Conservation (phyloP, 208 protist species). For the Vickermania spadyakhi region DNA sequence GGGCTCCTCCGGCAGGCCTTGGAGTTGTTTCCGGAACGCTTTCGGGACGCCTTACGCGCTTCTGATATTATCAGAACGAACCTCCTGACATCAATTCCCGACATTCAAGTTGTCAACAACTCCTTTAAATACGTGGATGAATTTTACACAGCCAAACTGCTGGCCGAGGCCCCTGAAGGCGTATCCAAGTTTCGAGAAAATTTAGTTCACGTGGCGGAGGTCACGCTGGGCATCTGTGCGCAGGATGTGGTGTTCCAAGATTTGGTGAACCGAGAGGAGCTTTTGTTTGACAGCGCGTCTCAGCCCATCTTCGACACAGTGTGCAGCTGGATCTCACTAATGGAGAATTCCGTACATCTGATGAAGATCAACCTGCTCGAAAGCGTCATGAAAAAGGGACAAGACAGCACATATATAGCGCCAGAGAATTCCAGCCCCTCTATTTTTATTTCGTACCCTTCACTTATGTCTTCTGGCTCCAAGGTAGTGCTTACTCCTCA, state of each 20-base stretch:
- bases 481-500: background rate
- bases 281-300: slow-evolving; percentile 10
- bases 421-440: background rate
- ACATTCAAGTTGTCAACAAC: slow-evolving; percentile 33
- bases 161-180: background rate
- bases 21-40: slow-evolving; percentile 8
- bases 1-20: background rate
- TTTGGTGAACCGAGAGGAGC: background rate
- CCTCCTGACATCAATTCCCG: slow-evolving; percentile 20
- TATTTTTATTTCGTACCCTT: slow-evolving; percentile 3
- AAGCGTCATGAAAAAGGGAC: slow-evolving; percentile 1
- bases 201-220: slow-evolving; percentile 15
- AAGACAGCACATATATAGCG: background rate
- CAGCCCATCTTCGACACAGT: slow-evolving; percentile 19
- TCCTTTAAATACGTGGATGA: slow-evolving; percentile 6
- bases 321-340: slow-evolving; percentile 29
- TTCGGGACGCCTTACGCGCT: slow-evolving; percentile 25
- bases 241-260: slow-evolving; percentile 4
- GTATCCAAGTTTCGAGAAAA: slow-evolving; percentile 6
- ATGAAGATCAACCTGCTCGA: slow-evolving; percentile 9
- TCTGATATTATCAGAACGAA: slow-evolving; percentile 24
- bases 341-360: slow-evolving; percentile 9
- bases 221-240: slow-evolving; percentile 16
- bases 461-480: slow-evolving; percentile 1
- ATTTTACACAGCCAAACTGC: slow-evolving; percentile 4